A percentile compares a stretch with the other conserved stretches of the same genome.
These are phyloP conservation scores for Exophiala calicioides DNA, from an alignment of 2,329 filamentous ascomycete genomes.

Conservation along the genomic window DNA sequence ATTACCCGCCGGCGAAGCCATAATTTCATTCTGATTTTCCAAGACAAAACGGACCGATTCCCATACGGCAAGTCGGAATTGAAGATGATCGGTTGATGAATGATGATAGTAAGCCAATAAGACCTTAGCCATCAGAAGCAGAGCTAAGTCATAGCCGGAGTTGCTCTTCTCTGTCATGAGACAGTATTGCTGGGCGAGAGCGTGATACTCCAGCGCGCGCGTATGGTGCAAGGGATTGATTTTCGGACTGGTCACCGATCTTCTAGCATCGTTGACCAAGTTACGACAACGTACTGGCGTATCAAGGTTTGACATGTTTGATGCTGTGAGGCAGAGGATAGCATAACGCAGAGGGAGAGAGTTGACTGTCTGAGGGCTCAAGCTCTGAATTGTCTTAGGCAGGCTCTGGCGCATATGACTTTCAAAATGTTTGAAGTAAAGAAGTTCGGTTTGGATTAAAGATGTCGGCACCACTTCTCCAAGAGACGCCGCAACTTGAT, in stretches of 20 bases:
- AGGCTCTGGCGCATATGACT: slow-evolving; percentile 3
- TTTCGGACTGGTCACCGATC: slow-evolving; percentile 10
- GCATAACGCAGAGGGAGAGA: slow-evolving; percentile 3
- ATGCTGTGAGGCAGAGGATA: slow-evolving; percentile 17
- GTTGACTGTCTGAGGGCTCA: neutral
- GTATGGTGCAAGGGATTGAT: slow-evolving; percentile 5
- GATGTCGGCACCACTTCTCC: neutral
- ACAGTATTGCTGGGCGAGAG: neutral
- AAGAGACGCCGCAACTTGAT: neutral
- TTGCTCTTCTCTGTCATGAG: neutral
- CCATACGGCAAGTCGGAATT: slow-evolving; percentile 11
- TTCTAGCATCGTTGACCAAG: neutral
- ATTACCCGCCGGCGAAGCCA: neutral
- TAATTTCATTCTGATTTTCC: neutral
- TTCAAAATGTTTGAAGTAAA: slow-evolving; percentile 18
- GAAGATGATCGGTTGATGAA: slow-evolving; percentile 16
- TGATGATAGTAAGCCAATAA: slow-evolving; percentile 19
- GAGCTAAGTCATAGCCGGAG: neutral
- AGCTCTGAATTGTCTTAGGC: neutral
- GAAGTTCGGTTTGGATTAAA: neutral
- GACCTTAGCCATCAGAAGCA: slow-evolving; percentile 6
- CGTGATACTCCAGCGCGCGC: slow-evolving; percentile 12
- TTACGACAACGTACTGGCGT: neutral
- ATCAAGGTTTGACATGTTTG: slow-evolving; percentile 14
- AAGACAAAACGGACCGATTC: slow-evolving; percentile 8